Conservation (phyloP, 345 rosid species). For the Camelina sativa region DNA sequence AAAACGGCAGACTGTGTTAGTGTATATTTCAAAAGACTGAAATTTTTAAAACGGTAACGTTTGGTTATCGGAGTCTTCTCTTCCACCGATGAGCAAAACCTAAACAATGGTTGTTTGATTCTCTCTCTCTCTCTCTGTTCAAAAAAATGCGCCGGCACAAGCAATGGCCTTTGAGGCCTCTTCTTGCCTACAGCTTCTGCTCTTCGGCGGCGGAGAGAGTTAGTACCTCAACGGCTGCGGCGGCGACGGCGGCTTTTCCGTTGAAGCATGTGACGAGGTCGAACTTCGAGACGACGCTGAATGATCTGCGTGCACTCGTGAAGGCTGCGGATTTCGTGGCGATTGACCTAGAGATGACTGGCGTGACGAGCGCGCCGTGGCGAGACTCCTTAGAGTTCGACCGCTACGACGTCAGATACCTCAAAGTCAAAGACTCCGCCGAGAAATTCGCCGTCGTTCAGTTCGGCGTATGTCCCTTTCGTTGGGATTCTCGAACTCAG, state of each 20-base stretch:
- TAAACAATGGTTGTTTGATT: constrained; percentile 19
- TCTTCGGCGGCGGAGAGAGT: constrained; percentile 31
- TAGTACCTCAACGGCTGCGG: constrained; percentile 10
- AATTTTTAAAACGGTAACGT: not conserved
- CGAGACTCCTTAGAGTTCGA: constrained; percentile 84
- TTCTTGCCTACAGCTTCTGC: constrained; percentile 48
- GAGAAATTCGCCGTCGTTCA: constrained; percentile 95
- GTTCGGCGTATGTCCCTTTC: constrained; percentile 94
- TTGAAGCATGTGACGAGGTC: constrained; percentile 74
- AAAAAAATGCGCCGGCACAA: constrained; percentile 44
- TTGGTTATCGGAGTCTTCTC: not conserved
- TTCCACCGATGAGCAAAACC: constrained; percentile 31
- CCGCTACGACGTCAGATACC: constrained; percentile 74
- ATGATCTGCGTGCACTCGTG: constrained; percentile 61
- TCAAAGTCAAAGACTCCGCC: constrained; percentile 93
- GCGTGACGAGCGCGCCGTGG: constrained; percentile 88
- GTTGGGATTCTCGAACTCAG: constrained; percentile 73
- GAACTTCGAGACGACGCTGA: constrained; percentile 72
- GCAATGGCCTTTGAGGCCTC: constrained; percentile 46
- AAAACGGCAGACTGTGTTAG: constrained; percentile 32
- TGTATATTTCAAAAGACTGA: not conserved
- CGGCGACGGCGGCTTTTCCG: constrained; percentile 59
- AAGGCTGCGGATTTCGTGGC: constrained; percentile 89
- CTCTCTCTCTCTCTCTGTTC: constrained; percentile 27
- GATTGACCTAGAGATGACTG: constrained; percentile 95